phyloP scores from a whole-genome alignment of 768 basidiomycete species.

The Xerocomellus dryophilus region DNA sequence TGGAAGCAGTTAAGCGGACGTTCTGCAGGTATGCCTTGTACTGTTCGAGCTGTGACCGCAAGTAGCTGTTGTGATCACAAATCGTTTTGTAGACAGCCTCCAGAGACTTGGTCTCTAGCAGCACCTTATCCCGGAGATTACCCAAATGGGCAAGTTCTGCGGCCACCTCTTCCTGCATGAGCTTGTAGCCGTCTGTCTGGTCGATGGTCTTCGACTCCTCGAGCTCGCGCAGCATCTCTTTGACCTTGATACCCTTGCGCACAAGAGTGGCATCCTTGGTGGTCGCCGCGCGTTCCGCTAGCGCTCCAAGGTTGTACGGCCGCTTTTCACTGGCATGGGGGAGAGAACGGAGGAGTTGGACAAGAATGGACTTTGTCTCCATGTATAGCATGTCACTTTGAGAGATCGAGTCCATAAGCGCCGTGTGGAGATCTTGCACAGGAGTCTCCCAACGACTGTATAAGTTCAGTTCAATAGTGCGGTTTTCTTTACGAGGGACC shows the following conservation, averaged over 20 bases:
- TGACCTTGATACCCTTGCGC: slow-evolving; percentile 97
- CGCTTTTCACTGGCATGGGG: slow-evolving; percentile 79
- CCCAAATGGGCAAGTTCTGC: slow-evolving; percentile 96
- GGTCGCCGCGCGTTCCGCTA: slow-evolving; percentile 94
- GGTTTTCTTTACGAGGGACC: slow-evolving; percentile 97
- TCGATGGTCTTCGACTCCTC: slow-evolving; percentile 90
- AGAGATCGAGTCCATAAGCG: slow-evolving; percentile 95
- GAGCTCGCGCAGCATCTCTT: slow-evolving; percentile 96
- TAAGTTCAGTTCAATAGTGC: slow-evolving; percentile 84
- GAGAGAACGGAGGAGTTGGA: slow-evolving; percentile 93
- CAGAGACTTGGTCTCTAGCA: slow-evolving; percentile 86
- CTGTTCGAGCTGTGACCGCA: slow-evolving; percentile 94
- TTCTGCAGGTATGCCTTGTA: slow-evolving; percentile 99
- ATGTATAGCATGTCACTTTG: slow-evolving; percentile 99
- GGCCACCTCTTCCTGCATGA: slow-evolving; percentile 97
- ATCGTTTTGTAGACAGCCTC: slow-evolving; percentile 99
- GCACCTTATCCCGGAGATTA: slow-evolving; percentile 92
- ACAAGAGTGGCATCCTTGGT: slow-evolving; percentile 96
- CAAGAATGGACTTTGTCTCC: slow-evolving; percentile 99
- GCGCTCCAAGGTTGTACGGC: slow-evolving; percentile 82
- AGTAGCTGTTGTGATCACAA: slow-evolving; percentile 97
- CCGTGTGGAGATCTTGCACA: slow-evolving; percentile 94
- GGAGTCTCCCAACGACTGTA: slow-evolving; percentile 99
- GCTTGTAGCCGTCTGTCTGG: slow-evolving; percentile 74
- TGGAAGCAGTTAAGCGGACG: slow-evolving; percentile 82